phyloP scores from a whole-genome alignment of 805 yeast species.

The Candida gorgasii region DNA sequence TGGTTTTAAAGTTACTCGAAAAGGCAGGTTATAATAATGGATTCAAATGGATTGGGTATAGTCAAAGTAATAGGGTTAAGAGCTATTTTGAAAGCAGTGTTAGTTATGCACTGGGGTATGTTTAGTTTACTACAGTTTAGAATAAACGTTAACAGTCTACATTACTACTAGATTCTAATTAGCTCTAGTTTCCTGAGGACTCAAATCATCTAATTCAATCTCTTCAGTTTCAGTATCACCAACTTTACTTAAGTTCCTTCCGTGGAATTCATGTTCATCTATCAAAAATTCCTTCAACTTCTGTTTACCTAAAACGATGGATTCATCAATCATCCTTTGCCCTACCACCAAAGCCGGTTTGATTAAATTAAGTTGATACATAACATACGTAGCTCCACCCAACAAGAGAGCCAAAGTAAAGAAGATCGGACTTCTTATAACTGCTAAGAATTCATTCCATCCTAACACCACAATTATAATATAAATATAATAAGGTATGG shows the following conservation, averaged over 20 bases:
- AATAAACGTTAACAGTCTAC: background rate
- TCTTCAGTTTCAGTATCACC: constrained; percentile 7
- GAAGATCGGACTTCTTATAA: constrained; percentile 82
- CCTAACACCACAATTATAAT: constrained; percentile 74
- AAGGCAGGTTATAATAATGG: constrained; percentile 7
- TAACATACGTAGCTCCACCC: constrained; percentile 62
- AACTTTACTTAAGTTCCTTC: constrained; percentile 18
- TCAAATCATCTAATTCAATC: constrained; percentile 17
- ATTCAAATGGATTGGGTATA: constrained; percentile 75
- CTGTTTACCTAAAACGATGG: constrained; percentile 56
- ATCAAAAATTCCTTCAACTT: constrained; percentile 58
- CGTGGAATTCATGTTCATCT: constrained; percentile 45
- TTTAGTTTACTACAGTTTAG: background rate
- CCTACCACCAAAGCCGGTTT: constrained; percentile 69
- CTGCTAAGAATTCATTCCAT: constrained; percentile 93
- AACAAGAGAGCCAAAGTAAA: constrained; percentile 60
- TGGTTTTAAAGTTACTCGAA: constrained; percentile 49
- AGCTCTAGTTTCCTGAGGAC: too few species aligned
- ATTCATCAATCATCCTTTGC: constrained; percentile 57
- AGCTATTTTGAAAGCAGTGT: constrained; percentile 69
- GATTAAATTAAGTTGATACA: constrained; percentile 71
- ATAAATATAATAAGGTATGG: constrained; percentile 84
- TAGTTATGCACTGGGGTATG: constrained; percentile 86
- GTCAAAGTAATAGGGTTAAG: constrained; percentile 66
- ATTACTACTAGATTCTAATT: background rate